A percentile compares a stretch with the other conserved stretches of the same genome.
Evolutionary conservation across 1,139 yeast species (phyloP).

Genomic region (Lizanozyma gosingica): DNA sequence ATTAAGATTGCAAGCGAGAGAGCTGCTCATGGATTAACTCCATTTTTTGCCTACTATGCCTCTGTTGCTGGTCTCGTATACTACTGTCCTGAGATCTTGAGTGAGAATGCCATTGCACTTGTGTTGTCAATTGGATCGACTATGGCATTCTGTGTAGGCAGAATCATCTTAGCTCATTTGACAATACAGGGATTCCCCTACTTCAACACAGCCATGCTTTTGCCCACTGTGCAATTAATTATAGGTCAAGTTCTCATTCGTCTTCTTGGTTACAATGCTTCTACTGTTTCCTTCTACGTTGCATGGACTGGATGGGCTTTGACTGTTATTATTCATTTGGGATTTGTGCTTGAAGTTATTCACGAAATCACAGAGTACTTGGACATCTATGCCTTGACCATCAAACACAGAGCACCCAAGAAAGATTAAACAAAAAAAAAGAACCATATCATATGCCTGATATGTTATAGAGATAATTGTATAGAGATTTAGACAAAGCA

Average conservation of each 20-base stretch:
- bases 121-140: slow-evolving; percentile 64
- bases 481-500: neutral
- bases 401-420: slow-evolving; percentile 62
- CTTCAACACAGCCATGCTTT: slow-evolving; percentile 57
- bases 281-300: slow-evolving; percentile 29
- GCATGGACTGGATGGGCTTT: slow-evolving; percentile 73
- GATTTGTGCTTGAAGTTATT: slow-evolving; percentile 76
- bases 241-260: slow-evolving; percentile 35
- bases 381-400: slow-evolving; percentile 78
- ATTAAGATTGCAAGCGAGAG: slow-evolving; percentile 19
- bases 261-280: slow-evolving; percentile 28
- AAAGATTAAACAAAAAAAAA: neutral
- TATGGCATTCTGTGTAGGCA: slow-evolving; percentile 79
- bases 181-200: slow-evolving; percentile 73
- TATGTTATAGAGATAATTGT: neutral
- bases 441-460: neutral
- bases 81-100: slow-evolving; percentile 21
- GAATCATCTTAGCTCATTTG: slow-evolving; percentile 82
- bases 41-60: slow-evolving; percentile 60
- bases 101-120: slow-evolving; percentile 52
- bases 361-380: slow-evolving; percentile 73
- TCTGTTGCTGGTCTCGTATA: slow-evolving; percentile 41
- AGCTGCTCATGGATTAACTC: slow-evolving; percentile 59
- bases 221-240: slow-evolving; percentile 52
- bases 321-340: slow-evolving; percentile 65